These are phyloP conservation scores for Aspergillus baeticus DNA, from an alignment of 495 filamentous ascomycete species.

Conservation along the genomic window DNA sequence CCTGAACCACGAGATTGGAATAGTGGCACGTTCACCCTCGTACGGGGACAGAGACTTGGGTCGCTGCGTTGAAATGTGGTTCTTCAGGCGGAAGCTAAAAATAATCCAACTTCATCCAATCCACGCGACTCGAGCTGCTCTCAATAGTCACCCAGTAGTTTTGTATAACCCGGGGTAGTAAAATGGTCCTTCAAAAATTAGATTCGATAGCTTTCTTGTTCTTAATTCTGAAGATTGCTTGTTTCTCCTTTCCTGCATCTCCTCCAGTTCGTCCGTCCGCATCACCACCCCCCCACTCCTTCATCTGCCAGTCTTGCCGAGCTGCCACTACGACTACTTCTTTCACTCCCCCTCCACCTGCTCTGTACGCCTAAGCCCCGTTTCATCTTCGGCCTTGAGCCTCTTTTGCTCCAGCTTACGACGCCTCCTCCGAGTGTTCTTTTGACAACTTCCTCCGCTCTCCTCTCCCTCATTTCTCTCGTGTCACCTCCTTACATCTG, in stretches of 20 bases:
- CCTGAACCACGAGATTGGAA: not conserved
- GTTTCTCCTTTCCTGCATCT: not conserved
- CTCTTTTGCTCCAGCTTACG: not conserved
- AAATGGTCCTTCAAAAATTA: slow-evolving; percentile 21
- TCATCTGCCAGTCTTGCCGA: slow-evolving; percentile 1
- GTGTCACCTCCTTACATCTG: not conserved
- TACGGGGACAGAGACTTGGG: not conserved
- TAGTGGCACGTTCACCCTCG: not conserved
- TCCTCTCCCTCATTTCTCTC: not conserved
- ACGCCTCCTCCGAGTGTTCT: not conserved
- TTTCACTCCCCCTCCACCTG: slow-evolving; percentile 5
- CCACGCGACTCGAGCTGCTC: slow-evolving; percentile 7
- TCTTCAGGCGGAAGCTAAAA: slow-evolving; percentile 20
- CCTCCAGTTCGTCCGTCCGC: slow-evolving; percentile 1
- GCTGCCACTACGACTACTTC: not conserved
- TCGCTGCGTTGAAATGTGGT: slow-evolving; percentile 5
- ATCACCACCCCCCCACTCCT: not conserved
- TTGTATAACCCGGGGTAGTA: too few species aligned
- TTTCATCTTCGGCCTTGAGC: not conserved
- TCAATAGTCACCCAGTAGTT: not conserved
- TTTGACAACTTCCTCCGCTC: not conserved
- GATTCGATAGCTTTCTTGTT: slow-evolving; percentile 8
- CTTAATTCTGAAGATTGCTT: not conserved
- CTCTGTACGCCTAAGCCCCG: slow-evolving; percentile 2
- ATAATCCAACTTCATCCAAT: slow-evolving; percentile 10